Evolutionary conservation across 495 filamentous ascomycete species (phyloP).

Genomic region (Trichoderma erinaceum): DNA sequence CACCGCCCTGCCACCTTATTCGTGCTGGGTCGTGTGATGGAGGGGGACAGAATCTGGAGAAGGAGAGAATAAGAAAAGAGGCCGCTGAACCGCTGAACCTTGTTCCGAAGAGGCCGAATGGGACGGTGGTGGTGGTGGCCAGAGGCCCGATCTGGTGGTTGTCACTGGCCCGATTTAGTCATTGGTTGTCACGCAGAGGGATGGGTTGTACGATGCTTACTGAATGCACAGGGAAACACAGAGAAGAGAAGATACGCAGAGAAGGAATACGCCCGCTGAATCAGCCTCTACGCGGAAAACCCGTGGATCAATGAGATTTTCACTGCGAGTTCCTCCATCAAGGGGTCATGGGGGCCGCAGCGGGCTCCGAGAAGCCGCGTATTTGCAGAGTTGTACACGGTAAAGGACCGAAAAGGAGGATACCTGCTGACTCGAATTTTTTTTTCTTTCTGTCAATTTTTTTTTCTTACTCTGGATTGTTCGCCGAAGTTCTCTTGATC

Average conservation of each 20-base stretch:
- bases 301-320: background rate
- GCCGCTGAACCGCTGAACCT: conserved; percentile 1
- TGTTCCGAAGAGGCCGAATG: background rate
- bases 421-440: background rate
- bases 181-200: background rate
- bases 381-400: background rate
- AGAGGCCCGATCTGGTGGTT: background rate
- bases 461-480: background rate
- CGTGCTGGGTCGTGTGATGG: conserved; percentile 4
- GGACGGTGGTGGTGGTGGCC: background rate
- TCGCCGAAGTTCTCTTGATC: background rate
- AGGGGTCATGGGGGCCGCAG: background rate
- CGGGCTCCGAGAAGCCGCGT: background rate
- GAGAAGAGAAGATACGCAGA: background rate
- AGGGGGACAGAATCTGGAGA: background rate
- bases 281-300: background rate
- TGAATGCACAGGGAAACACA: background rate
- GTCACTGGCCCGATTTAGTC: background rate
- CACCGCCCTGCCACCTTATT: background rate
- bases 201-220: background rate
- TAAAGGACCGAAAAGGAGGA: conserved; percentile 11
- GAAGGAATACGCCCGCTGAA: background rate
- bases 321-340: background rate
- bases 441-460: background rate
- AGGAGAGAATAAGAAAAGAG: background rate